Conservation (phyloP, 2,329 filamentous ascomycete species). For the Xylariaceae sp. region DNA sequence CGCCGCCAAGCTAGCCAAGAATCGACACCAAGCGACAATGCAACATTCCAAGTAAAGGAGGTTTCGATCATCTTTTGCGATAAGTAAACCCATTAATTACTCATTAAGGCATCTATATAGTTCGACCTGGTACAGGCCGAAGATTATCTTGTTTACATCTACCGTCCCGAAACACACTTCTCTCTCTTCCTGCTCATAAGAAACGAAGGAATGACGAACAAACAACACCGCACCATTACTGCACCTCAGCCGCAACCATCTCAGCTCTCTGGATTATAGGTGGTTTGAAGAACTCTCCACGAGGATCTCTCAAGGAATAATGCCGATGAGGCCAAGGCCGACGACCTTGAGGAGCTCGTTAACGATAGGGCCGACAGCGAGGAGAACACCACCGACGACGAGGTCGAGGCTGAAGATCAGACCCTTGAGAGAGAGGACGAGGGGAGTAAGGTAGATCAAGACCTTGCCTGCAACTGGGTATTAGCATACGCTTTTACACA, state of each 20-base stretch:
- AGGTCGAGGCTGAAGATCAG: constrained; percentile 35
- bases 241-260: background rate
- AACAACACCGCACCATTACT: background rate
- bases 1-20: constrained; percentile 4
- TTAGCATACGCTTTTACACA: constrained; percentile 9
- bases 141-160: constrained; percentile 8
- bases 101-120: constrained; percentile 4
- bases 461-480: constrained; percentile 30
- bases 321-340: constrained; percentile 35
- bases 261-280: background rate
- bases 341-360: constrained; percentile 38
- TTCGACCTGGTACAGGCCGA: constrained; percentile 6
- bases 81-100: background rate
- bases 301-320: constrained; percentile 27
- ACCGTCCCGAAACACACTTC: background rate
- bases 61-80: too few relatives aligned
- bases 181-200: background rate
- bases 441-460: constrained; percentile 32
- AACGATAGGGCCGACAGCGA: constrained; percentile 33
- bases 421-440: constrained; percentile 32
- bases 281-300: too few relatives aligned
- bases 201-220: constrained; percentile 2
- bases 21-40: background rate
- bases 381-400: constrained; percentile 34
- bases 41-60: too few relatives aligned